Conservation (phyloP, 1,284 basidiomycete genomes). For the Ceratobasidium sp. region DNA sequence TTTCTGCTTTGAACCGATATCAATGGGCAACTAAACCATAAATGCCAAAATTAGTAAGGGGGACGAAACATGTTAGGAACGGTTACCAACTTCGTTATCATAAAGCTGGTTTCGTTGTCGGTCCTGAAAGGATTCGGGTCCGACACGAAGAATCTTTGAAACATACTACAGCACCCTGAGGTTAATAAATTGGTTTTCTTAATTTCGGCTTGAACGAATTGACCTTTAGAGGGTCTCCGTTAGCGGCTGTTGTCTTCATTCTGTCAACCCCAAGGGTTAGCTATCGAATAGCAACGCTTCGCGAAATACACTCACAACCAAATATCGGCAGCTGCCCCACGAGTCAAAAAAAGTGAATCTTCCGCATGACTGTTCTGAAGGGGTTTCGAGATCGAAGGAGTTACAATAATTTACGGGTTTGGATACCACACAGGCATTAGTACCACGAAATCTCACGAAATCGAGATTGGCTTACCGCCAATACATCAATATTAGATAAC, state of each 20-base stretch:
- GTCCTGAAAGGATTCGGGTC: background rate
- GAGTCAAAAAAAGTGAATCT: background rate
- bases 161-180: background rate
- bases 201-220: background rate
- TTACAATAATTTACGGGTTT: background rate
- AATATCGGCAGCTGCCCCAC: slow-evolving; percentile 15
- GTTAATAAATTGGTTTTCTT: background rate
- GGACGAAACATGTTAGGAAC: too few relatives aligned
- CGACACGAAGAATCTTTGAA: background rate
- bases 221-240: too few relatives aligned
- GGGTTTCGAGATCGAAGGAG: too few relatives aligned
- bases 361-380: background rate
- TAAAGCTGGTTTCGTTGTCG: background rate
- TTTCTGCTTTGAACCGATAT: background rate
- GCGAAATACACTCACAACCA: slow-evolving; percentile 4
- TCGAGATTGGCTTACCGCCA: background rate
- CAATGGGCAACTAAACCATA: background rate
- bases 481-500: background rate
- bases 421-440: background rate
- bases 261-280: background rate
- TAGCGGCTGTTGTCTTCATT: background rate
- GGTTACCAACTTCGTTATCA: background rate
- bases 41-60: background rate
- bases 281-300: background rate
- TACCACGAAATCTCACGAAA: background rate